A percentile compares a stretch with the other conserved stretches of the same genome.
phyloP scores from a whole-genome alignment of 495 filamentous ascomycete species.

The Penicillium herquei region DNA sequence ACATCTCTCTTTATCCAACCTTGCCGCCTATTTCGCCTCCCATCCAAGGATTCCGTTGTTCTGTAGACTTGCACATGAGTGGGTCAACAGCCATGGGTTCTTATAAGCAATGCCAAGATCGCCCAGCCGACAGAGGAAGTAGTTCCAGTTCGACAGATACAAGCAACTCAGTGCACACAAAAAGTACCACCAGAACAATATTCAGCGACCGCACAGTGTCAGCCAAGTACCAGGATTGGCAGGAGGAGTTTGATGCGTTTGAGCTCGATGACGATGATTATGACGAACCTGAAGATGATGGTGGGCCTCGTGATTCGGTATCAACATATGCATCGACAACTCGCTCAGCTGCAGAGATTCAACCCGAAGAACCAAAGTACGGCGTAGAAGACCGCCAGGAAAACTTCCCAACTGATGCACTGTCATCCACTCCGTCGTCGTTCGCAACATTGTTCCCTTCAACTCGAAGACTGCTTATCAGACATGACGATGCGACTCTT shows the following conservation, averaged over 20 bases:
- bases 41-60: neutral
- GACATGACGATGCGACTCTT: conserved; percentile 85
- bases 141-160: conserved; percentile 62
- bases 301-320: conserved; percentile 60
- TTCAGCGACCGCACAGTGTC: conserved; percentile 55
- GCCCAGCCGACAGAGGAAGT: conserved; percentile 26
- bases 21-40: neutral
- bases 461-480: conserved; percentile 71
- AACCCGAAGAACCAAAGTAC: conserved; percentile 53
- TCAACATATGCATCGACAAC: conserved; percentile 80
- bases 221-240: conserved; percentile 5
- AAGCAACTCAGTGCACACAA: conserved; percentile 61
- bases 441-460: conserved; percentile 91
- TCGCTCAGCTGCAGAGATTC: conserved; percentile 58
- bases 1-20: neutral
- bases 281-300: conserved; percentile 17
- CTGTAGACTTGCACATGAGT: neutral
- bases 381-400: conserved; percentile 65
- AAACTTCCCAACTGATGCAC: conserved; percentile 57
- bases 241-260: neutral
- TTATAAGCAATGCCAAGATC: conserved; percentile 32
- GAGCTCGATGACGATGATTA: conserved; percentile 9
- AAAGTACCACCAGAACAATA: conserved; percentile 67
- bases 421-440: conserved; percentile 74
- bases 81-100: conserved; percentile 29